These are phyloP conservation scores for Pythium brachiatum DNA, from an alignment of 352 stramenopile genomes.

Conservation along the genomic window DNA sequence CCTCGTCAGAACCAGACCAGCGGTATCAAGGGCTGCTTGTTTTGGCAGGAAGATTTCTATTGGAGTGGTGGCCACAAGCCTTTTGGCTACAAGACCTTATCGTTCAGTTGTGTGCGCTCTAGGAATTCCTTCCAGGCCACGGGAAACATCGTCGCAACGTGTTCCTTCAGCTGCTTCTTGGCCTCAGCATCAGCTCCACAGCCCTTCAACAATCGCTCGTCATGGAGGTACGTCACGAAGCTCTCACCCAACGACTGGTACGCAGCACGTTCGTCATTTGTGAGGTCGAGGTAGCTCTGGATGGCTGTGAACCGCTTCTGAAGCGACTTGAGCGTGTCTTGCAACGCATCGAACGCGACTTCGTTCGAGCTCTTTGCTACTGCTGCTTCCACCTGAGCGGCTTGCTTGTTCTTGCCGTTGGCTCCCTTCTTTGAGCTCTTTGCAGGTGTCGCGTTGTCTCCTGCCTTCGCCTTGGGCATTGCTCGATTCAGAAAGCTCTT, in stretches of 20 bases:
- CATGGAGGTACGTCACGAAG: conserved; percentile 59
- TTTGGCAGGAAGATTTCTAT: no score
- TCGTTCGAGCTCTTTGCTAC: background rate
- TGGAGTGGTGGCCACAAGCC: no score
- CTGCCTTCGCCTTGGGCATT: conserved; percentile 17
- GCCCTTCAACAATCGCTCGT: conserved; percentile 29
- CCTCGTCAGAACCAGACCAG: no score
- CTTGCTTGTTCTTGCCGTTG: conserved; percentile 25
- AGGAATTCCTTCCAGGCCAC: conserved; percentile 75
- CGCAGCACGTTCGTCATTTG: conserved; percentile 28
- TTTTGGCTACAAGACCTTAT: conserved; percentile 31
- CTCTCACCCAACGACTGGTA: conserved; percentile 53
- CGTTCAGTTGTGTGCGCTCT: conserved; percentile 36
- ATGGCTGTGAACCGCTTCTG: conserved; percentile 60
- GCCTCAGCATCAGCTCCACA: conserved; percentile 15
- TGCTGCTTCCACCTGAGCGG: background rate
- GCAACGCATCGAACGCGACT: background rate
- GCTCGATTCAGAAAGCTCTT: conserved; percentile 52
- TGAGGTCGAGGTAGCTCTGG: conserved; percentile 48
- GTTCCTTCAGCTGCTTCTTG: conserved; percentile 37
- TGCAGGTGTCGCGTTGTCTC: background rate
- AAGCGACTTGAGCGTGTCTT: conserved; percentile 21
- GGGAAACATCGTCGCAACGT: conserved; percentile 66
- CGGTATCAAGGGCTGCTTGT: no score
- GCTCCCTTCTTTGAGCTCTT: conserved; percentile 27